phyloP scores from a whole-genome alignment of 2,329 filamentous ascomycete genomes.

The Thermochaetoides dissita region DNA sequence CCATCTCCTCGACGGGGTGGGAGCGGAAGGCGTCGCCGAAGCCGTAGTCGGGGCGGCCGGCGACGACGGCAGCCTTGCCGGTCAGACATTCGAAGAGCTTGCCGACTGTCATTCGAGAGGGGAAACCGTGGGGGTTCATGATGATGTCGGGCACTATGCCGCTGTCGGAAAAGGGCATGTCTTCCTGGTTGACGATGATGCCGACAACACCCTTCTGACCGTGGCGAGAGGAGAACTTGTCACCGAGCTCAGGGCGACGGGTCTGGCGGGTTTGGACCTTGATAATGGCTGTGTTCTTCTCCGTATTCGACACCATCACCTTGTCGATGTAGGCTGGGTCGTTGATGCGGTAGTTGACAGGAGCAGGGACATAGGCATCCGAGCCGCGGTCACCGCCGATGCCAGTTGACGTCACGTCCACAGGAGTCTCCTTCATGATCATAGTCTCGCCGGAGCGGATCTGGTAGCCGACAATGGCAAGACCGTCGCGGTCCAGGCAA shows the following conservation, averaged over 20 bases:
- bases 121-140: slow-evolving; percentile 99
- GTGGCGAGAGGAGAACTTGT: slow-evolving; percentile 98
- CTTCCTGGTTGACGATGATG: slow-evolving; percentile 90
- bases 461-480: slow-evolving; percentile 73
- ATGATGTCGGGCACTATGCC: slow-evolving; percentile 96
- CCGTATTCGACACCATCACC: slow-evolving; percentile 82
- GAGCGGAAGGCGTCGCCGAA: slow-evolving; percentile 67
- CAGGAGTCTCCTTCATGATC: slow-evolving; percentile 76
- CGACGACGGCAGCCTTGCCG: slow-evolving; percentile 81
- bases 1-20: slow-evolving; percentile 79
- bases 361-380: slow-evolving; percentile 52
- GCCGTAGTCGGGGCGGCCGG: slow-evolving; percentile 78
- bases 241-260: slow-evolving; percentile 80
- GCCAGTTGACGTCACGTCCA: slow-evolving; percentile 60
- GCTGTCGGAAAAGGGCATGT: slow-evolving; percentile 86
- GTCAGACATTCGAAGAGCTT: slow-evolving; percentile 93
- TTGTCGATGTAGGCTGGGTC: slow-evolving; percentile 90
- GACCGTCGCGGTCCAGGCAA: slow-evolving; percentile 68
- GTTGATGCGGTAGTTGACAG: slow-evolving; percentile 66
- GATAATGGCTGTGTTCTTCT: slow-evolving; percentile 72
- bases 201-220: slow-evolving; percentile 97
- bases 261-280: slow-evolving; percentile 97
- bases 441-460: slow-evolving; percentile 71
- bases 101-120: slow-evolving; percentile 97
- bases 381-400: slow-evolving; percentile 53